Evolutionary conservation across 352 stramenopile species (phyloP).

Genomic region (Globisporangium nagaii): DNA sequence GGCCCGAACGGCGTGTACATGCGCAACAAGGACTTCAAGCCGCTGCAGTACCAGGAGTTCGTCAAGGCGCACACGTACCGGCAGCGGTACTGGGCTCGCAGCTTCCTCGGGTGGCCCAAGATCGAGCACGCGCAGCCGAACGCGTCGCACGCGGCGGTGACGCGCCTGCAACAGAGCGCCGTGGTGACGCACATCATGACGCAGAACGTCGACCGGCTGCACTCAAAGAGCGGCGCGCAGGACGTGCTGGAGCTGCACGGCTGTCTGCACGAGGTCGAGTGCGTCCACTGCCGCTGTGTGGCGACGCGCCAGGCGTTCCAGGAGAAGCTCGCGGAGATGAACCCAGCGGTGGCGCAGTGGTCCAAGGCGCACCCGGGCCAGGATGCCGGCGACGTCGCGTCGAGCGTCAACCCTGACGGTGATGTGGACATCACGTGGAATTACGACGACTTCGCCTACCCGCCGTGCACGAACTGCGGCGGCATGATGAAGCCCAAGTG

Average conservation of each 20-base stretch:
- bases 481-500: conserved; percentile 81
- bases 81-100: conserved; percentile 93
- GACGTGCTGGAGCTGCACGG: conserved; percentile 95
- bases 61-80: conserved; percentile 61
- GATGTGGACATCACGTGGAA: conserved; percentile 89
- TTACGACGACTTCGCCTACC: conserved; percentile 81
- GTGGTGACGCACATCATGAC: conserved; percentile 84
- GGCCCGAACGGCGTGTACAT: conserved; percentile 94
- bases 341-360: conserved; percentile 62
- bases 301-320: conserved; percentile 85
- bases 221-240: conserved; percentile 85
- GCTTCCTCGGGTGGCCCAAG: conserved; percentile 85
- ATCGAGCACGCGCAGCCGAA: conserved; percentile 84
- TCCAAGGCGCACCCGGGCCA: conserved; percentile 22
- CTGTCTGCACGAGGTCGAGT: conserved; percentile 85
- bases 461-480: conserved; percentile 60
- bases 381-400: conserved; percentile 51
- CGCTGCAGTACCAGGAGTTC: conserved; percentile 95
- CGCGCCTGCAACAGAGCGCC: conserved; percentile 53
- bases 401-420: conserved; percentile 90
- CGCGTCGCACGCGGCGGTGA: conserved; percentile 84
- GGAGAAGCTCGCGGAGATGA: conserved; percentile 67
- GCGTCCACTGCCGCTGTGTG: conserved; percentile 61
- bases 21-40: conserved; percentile 89
- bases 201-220: conserved; percentile 97